phyloP scores from a whole-genome alignment of 805 yeast genomes.

The Brettanomyces anomalus region DNA sequence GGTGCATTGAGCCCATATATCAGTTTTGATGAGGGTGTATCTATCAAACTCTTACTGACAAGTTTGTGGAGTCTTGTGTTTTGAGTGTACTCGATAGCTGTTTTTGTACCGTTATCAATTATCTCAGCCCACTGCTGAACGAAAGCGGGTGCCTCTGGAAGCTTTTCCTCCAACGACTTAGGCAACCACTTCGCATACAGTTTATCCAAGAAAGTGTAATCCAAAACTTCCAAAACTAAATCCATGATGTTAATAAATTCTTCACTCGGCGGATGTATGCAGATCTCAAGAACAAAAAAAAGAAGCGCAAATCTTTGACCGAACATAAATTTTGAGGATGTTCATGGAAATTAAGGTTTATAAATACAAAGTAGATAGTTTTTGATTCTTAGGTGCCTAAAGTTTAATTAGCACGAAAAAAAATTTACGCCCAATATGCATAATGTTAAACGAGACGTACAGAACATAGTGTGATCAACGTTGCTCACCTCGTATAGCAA shows the following conservation, averaged over 20 bases:
- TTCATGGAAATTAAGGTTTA: no score
- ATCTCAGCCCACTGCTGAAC: slow-evolving; percentile 13
- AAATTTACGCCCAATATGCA: no score
- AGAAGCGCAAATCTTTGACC: background rate
- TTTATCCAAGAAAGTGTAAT: slow-evolving; percentile 65
- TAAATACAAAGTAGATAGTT: no score
- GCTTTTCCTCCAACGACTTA: slow-evolving; percentile 31
- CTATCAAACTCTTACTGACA: slow-evolving; percentile 11
- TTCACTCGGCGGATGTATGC: no score
- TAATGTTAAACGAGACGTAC: no score
- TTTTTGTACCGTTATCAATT: slow-evolving; percentile 19
- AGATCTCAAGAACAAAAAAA: background rate
- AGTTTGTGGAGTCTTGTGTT: slow-evolving; percentile 21
- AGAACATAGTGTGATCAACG: no score
- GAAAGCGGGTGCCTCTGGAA: slow-evolving; percentile 23
- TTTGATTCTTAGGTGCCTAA: no score
- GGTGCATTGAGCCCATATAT: slow-evolving; percentile 33
- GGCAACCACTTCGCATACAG: slow-evolving; percentile 67
- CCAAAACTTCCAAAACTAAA: slow-evolving; percentile 75
- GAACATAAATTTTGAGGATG: no score
- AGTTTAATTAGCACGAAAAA: no score
- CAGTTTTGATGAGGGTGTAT: slow-evolving; percentile 27
- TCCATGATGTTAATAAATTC: slow-evolving; percentile 51
- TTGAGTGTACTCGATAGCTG: slow-evolving; percentile 13
- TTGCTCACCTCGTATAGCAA: no score